Percentiles rank a stretch among this genome's conserved stretches.
phyloP scores from a whole-genome alignment of 768 basidiomycete genomes.

The Phlebiopsis flavidoalba region DNA sequence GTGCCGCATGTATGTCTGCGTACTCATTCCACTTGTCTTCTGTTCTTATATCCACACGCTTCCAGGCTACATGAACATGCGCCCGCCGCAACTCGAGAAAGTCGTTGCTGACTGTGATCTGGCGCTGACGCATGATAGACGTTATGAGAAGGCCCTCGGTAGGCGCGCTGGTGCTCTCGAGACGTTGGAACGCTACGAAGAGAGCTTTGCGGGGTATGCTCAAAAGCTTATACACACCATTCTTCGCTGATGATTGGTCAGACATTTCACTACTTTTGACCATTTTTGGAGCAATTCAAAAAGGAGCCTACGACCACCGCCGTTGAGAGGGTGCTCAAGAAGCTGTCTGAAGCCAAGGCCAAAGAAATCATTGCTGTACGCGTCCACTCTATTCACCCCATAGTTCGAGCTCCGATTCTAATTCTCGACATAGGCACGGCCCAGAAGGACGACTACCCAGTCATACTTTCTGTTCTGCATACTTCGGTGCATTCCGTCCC shows the following conservation, averaged over 20 bases:
- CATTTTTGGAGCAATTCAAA: conserved; percentile 89
- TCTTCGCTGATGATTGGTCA: conserved; percentile 22
- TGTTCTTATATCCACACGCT: background rate
- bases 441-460: conserved; percentile 80
- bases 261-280: conserved; percentile 98
- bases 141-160: conserved; percentile 89
- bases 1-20: conserved; percentile 78
- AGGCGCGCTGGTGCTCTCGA: conserved; percentile 86
- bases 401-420: background rate
- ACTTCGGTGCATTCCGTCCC: conserved; percentile 94
- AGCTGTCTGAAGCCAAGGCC: conserved; percentile 68
- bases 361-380: conserved; percentile 65
- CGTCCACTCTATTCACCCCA: background rate
- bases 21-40: background rate
- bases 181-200: conserved; percentile 63
- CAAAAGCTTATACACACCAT: background rate
- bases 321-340: conserved; percentile 92
- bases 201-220: conserved; percentile 72
- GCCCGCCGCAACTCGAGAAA: conserved; percentile 74
- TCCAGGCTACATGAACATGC: conserved; percentile 86
- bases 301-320: conserved; percentile 72
- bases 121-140: conserved; percentile 76
- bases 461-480: conserved; percentile 87
- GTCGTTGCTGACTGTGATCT: conserved; percentile 87
- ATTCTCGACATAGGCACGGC: conserved; percentile 42